phyloP scores from a whole-genome alignment of 2,329 filamentous ascomycete species.

The Simplicillium aogashimaense region DNA sequence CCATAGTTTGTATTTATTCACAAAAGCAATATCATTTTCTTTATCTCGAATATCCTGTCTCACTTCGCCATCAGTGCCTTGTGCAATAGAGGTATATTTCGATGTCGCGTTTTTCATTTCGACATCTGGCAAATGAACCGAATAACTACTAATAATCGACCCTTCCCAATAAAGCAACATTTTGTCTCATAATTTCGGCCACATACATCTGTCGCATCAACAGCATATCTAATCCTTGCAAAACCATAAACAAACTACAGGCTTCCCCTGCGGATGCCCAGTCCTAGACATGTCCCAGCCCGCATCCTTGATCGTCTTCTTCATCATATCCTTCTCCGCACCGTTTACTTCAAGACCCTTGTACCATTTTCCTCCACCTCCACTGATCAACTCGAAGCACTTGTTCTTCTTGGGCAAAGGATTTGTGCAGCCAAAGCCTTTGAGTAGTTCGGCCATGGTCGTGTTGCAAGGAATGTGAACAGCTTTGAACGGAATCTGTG shows the following conservation, averaged over 20 bases:
- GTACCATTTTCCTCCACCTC: conserved; percentile 49
- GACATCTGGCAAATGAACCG: too few species aligned
- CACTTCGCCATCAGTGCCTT: too few species aligned
- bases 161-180: too few species aligned
- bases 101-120: too few species aligned
- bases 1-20: not conserved
- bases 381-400: conserved; percentile 45
- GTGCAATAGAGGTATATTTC: too few species aligned
- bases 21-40: not conserved
- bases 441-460: conserved; percentile 45
- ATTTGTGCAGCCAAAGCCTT: conserved; percentile 48
- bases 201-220: not conserved
- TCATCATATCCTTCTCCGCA: conserved; percentile 35
- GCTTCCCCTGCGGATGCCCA: conserved; percentile 36
- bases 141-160: too few species aligned
- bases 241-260: conserved; percentile 51
- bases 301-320: conserved; percentile 40
- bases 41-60: not conserved
- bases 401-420: conserved; percentile 39
- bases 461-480: conserved; percentile 42
- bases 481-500: conserved; percentile 34
- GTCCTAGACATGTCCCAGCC: conserved; percentile 48
- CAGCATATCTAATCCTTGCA: conserved; percentile 34
- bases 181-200: not conserved
- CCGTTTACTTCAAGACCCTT: conserved; percentile 42